Base-by-base conservation (phyloP, 768 basidiomycete species). In the Russula abietina region DNA sequence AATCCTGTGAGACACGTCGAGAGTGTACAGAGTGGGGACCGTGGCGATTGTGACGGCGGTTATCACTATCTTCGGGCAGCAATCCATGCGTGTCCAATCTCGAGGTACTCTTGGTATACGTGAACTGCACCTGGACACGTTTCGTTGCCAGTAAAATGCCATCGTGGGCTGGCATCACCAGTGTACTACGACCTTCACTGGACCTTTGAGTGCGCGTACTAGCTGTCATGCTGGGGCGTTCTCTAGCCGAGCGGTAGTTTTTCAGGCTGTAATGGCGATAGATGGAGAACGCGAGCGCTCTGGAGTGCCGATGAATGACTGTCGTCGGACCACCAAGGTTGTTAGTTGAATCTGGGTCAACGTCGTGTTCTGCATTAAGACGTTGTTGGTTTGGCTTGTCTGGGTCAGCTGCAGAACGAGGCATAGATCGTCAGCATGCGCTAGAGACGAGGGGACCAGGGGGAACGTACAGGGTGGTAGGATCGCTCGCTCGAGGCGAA, bases 301-400 rank as follows among this genome's bases (percentile, higher is more conserved):
- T 84, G 1, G 91, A 89, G 70, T 93, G 91, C 67, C 89, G 89
- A 73, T 93, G 91, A 36, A 93, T 83, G 58, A 87, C 84, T 38
- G 83, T 79, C 26, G 78, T 76, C 0, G 89, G 88, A 1, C 88
- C 86, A 38, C 78, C 79, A 36, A 73, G 74, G 7, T 72, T 74
- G 39, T 77, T 78, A 5, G 70, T 74, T 36, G 71, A 72, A 63
- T 75, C 81, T 0, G 79, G 79, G 65, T 81, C 83, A 28, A 78
- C 75, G 58, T 83, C 76, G 61, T 83, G 83, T 9, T 78, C 78
- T 48, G 89, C 76, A 55, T 83, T 82, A 26, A 91, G 75, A 24
- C 89, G 85, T 66, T 90, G 88, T 61, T 88, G 87, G 10, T 80
- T 79, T 16, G 80, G 81, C 71, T 87, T 86, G 48, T 77, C 71